These are phyloP conservation scores for Aspergillus ellipticus DNA, from an alignment of 495 filamentous ascomycete genomes.

Conservation along the genomic window DNA sequence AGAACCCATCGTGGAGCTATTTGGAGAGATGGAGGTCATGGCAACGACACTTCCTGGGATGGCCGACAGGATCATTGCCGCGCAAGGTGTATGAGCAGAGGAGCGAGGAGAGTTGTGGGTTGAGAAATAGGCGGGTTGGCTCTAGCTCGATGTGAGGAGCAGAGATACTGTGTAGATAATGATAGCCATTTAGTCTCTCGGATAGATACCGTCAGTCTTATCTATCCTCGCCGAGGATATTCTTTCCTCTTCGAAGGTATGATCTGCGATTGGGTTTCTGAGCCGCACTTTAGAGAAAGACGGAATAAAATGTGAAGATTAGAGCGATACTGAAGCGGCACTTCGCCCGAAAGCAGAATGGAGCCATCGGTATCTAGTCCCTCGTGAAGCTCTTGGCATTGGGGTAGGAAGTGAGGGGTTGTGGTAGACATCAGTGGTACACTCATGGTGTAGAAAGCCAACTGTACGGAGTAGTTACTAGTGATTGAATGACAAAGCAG, in stretches of 20 bases:
- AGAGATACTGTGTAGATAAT: not conserved
- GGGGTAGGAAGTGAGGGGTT: no score
- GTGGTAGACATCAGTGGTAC: not conserved
- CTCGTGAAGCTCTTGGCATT: no score
- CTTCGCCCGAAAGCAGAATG: no score
- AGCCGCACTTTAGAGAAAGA: no score
- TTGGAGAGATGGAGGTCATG: constrained; percentile 38
- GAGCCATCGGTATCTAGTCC: no score
- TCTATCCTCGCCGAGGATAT: not conserved
- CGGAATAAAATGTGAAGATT: not conserved
- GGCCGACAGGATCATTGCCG: constrained; percentile 37
- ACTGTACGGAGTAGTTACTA: not conserved
- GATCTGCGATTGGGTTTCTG: not conserved
- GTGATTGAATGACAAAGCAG: not conserved
- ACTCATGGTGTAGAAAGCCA: not conserved
- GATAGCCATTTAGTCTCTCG: not conserved
- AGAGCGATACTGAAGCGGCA: no score
- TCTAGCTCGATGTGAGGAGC: not conserved
- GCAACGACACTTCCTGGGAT: constrained; percentile 36
- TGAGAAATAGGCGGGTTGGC: not conserved
- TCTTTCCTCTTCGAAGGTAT: not conserved
- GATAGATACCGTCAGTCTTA: not conserved
- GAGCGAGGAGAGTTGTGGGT: not conserved
- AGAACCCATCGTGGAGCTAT: constrained; percentile 32
- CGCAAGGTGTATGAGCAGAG: not conserved